phyloP scores from a whole-genome alignment of 2,329 filamentous ascomycete species.

The Trichophyton benhamiae region DNA sequence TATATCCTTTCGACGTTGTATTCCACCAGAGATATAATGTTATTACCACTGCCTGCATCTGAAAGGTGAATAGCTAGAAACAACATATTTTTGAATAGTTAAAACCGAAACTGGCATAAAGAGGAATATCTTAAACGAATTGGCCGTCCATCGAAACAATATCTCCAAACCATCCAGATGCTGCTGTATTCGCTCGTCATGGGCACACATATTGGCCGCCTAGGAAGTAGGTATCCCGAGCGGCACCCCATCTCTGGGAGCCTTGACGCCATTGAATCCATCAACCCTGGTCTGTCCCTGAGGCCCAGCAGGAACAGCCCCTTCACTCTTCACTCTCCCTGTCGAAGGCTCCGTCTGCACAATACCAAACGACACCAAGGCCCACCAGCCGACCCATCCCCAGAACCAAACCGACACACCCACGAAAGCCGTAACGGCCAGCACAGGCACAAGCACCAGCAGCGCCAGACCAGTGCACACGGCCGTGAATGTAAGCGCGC shows the following conservation, averaged over 20 bases:
- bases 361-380: constrained; percentile 12
- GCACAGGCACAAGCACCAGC: constrained; percentile 53
- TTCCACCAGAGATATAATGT: neutral
- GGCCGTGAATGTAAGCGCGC: constrained; percentile 48
- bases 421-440: constrained; percentile 52
- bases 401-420: constrained; percentile 55
- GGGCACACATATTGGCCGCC: neutral
- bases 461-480: constrained; percentile 57
- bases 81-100: neutral
- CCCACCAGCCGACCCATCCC: constrained; percentile 46
- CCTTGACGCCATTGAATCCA: neutral
- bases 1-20: neutral
- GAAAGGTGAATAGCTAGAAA: neutral
- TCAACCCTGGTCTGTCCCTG: neutral
- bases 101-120: neutral
- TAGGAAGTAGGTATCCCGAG: neutral
- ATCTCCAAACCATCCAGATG: neutral
- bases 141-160: neutral
- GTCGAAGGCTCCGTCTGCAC: neutral
- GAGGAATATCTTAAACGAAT: neutral
- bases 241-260: neutral
- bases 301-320: neutral
- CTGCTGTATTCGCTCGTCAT: neutral
- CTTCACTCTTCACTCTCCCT: neutral
- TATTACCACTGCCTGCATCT: neutral